These are phyloP conservation scores for Gymnopus androsaceus DNA, from an alignment of 1,284 basidiomycete species.

Conservation along the genomic window DNA sequence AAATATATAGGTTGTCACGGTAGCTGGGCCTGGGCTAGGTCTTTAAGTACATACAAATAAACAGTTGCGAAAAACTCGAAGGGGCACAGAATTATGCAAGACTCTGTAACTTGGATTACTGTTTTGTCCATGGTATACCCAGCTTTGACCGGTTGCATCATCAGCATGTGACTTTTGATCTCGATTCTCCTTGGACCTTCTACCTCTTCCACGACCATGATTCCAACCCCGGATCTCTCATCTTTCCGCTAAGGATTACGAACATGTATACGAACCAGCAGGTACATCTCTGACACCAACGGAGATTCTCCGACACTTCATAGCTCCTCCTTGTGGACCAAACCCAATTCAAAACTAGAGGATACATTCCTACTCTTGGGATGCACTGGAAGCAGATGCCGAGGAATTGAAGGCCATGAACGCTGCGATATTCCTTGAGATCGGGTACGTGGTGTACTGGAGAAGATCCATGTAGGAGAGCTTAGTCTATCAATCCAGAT, in stretches of 20 bases:
- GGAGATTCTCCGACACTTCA: slow-evolving; percentile 14
- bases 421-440: slow-evolving; percentile 81
- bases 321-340: neutral
- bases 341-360: slow-evolving; percentile 45
- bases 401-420: slow-evolving; percentile 49
- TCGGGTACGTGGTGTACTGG: slow-evolving; percentile 66
- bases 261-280: slow-evolving; percentile 87
- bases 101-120: too few relatives aligned
- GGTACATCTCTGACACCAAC: slow-evolving; percentile 43
- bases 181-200: too few relatives aligned
- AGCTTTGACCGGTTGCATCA: too few relatives aligned
- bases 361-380: slow-evolving; percentile 95
- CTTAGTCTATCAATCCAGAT: slow-evolving; percentile 45
- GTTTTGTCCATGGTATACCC: too few relatives aligned
- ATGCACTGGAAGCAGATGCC: slow-evolving; percentile 86
- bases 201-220: slow-evolving; percentile 51
- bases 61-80: too few relatives aligned
- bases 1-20: too few relatives aligned
- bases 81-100: too few relatives aligned
- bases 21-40: too few relatives aligned
- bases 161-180: too few relatives aligned
- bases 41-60: too few relatives aligned
- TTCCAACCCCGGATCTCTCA: slow-evolving; percentile 92
- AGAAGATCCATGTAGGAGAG: neutral
- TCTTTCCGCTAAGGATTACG: slow-evolving; percentile 73